Conservation (phyloP, 352 stramenopile genomes). For the Thalassiosira hispida region DNA sequence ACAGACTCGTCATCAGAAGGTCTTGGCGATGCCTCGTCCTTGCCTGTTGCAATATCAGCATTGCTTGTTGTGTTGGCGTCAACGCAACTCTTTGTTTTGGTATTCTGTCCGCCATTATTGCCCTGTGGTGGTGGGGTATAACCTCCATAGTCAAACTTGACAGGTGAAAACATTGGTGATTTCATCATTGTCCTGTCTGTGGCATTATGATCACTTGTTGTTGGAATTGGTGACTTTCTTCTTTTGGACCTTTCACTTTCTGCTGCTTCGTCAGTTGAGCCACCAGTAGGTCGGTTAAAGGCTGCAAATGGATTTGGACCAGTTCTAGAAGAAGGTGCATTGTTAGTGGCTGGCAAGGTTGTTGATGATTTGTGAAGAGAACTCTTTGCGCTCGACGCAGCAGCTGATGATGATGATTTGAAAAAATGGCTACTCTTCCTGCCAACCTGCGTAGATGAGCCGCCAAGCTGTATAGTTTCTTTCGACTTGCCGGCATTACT, state of each 20-base stretch:
- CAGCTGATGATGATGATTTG: too few relatives aligned
- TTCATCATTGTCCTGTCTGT: not conserved
- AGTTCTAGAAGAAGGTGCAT: not conserved
- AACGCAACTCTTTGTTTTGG: not conserved
- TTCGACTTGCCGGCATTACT: not conserved
- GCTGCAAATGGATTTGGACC: conserved; percentile 27
- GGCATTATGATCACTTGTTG: conserved; percentile 1
- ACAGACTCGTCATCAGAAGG: not conserved
- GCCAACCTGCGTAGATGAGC: not conserved
- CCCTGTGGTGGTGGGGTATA: not conserved
- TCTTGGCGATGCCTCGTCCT: not conserved
- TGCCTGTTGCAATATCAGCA: not conserved
- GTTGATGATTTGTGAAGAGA: too few relatives aligned
- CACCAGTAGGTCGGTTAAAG: conserved; percentile 3
- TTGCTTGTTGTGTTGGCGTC: not conserved
- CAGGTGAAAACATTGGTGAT: conserved; percentile 36
- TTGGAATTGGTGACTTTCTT: conserved; percentile 4
- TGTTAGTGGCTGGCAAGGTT: not conserved
- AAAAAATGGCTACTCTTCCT: too few relatives aligned
- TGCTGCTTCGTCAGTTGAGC: not conserved
- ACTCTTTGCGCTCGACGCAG: too few relatives aligned
- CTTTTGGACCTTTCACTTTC: conserved; percentile 4
- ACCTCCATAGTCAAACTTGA: conserved; percentile 50
- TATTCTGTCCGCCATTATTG: not conserved
- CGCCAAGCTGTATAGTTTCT: not conserved